Conservation (phyloP, 495 filamentous ascomycete genomes). For the Bathelium albidoporum region DNA sequence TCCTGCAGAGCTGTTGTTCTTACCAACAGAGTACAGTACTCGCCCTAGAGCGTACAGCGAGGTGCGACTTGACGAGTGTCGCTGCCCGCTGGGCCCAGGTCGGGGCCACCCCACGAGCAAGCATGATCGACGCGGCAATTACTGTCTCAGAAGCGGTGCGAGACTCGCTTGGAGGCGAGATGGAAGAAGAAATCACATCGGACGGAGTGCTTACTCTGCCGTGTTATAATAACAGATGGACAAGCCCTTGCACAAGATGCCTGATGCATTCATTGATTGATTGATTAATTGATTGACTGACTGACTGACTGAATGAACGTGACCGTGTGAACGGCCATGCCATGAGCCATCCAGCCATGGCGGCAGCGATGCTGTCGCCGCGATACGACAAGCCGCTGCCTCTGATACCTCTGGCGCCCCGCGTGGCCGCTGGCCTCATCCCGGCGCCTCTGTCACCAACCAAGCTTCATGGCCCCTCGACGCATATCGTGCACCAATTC, state of each 20-base stretch:
- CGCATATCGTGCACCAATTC: background rate
- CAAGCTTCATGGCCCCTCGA: background rate
- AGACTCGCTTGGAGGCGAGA: background rate
- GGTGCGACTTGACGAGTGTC: background rate
- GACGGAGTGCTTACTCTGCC: too few species aligned
- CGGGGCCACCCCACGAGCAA: background rate
- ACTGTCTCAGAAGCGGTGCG: background rate
- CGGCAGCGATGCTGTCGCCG: background rate
- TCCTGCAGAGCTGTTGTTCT: background rate
- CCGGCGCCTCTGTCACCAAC: background rate
- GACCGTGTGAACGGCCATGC: background rate
- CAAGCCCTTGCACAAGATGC: background rate
- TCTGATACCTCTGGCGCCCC: background rate
- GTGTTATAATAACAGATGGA: background rate
- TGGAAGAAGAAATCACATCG: conserved; percentile 3
- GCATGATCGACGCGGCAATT: conserved; percentile 3
- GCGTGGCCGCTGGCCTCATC: background rate
- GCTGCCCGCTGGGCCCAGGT: background rate
- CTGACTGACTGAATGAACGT: background rate
- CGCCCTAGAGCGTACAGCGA: background rate
- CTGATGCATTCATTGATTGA: too few species aligned
- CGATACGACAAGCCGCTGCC: conserved; percentile 1
- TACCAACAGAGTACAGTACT: background rate
- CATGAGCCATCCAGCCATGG: background rate
- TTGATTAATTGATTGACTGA: background rate